A percentile compares a stretch with the other conserved stretches of the same genome.
Conservation (phyloP, 768 basidiomycete genomes). For the Suillus americanus region DNA sequence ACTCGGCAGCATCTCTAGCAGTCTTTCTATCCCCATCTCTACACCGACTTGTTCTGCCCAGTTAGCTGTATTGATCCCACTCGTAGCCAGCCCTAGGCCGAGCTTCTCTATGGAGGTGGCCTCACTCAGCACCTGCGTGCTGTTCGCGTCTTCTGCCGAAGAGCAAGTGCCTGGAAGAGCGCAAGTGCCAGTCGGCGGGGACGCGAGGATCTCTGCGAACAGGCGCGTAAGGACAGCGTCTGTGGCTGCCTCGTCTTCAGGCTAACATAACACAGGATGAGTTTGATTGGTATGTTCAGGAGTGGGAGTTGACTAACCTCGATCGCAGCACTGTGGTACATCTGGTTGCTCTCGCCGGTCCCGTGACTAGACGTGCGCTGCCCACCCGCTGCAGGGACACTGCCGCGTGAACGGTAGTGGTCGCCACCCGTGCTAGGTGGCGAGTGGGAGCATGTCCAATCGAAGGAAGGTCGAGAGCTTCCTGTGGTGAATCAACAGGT, state of each 20-base stretch:
- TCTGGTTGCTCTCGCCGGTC: constrained; percentile 18
- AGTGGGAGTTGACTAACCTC: constrained; percentile 31
- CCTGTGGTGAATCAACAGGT: constrained; percentile 19
- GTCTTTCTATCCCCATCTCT: constrained; percentile 61
- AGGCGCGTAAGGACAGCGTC: constrained; percentile 32
- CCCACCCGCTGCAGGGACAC: constrained; percentile 96
- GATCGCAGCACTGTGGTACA: constrained; percentile 26
- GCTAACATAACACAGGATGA: constrained; percentile 22
- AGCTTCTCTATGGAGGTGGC: constrained; percentile 12
- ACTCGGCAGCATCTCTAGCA: constrained; percentile 53
- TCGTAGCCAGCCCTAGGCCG: constrained; percentile 18
- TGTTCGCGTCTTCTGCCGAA: constrained; percentile 31
- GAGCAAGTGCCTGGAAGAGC: constrained; percentile 31
- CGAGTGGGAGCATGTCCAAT: constrained; percentile 67
- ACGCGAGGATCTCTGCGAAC: constrained; percentile 36
- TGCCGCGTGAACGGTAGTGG: constrained; percentile 53
- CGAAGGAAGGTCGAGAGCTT: constrained; percentile 34
- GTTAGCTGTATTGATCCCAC: constrained; percentile 20
- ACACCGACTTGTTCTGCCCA: constrained; percentile 30
- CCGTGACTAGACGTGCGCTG: constrained; percentile 33
- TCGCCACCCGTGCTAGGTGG: constrained; percentile 99
- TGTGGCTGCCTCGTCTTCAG: constrained; percentile 56
- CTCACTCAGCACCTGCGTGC: constrained; percentile 25
- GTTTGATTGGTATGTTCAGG: constrained; percentile 20
- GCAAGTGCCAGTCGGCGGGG: constrained; percentile 32